Base-by-base conservation (phyloP, 805 yeast genomes). In the Vanderwaltozyma verrucispora region DNA sequence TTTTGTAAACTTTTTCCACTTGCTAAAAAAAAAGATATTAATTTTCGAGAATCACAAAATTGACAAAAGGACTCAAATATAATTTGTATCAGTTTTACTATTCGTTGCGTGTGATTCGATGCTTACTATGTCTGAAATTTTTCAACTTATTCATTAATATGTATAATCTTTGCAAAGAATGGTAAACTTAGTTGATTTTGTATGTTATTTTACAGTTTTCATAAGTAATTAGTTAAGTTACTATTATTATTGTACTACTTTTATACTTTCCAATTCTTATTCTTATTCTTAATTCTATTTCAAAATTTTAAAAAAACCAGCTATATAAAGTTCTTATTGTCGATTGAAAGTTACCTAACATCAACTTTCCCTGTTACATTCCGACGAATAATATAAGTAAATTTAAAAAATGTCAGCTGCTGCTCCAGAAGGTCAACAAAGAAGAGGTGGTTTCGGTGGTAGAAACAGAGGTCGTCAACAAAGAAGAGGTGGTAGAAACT, bases 401-500 rank as follows among this genome's bases (percentile, higher is more conserved):
- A 34, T 31, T 44, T 39, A 33, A 50, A 50, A 33, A 52, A 65
- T 64, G 69, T 65, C 70, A 49, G 68, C 68, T 57, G 61, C 63
- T 51, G 60, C 60, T 43, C 61, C 54, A 51, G 64, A 46, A 50
- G 51, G 49, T 46, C 60, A 55, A 47, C 57, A 57, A 53, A 67
- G 62, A 54, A 68, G 74, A 66, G 73, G 75, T 54, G 74, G 75
- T 53, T 66, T 66, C 68, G 71, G 65, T 53, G 66, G 65, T 45
- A 66, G 74, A 60, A 69, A 70, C 68, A 75, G 76, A 63, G 77
- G 82, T 46, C 69, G 73, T 59, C 60, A 59, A 47, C 69, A 68
- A 49, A 76, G 77, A 61, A 78, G 85, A 69, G 72, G 82, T 60
- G 80, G 88, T 59, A 73, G 82, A 66, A 77, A 88, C 69, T 77